Evolutionary conservation across 768 basidiomycete species (phyloP).

Genomic region (Paxillus rubicundulus): DNA sequence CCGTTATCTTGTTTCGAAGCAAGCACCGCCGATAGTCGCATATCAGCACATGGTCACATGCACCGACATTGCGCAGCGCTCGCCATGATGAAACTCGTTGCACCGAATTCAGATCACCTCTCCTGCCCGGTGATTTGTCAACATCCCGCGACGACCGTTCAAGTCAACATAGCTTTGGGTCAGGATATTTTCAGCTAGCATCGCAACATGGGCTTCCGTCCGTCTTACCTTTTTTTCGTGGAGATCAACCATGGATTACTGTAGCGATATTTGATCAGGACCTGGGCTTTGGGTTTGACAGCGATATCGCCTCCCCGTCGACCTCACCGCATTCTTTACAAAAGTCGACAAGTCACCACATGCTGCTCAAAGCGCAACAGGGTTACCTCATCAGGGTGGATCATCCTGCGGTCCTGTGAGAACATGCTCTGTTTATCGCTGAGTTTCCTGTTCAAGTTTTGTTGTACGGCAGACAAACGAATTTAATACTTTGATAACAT

Average conservation of each 20-base stretch:
- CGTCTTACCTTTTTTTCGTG: not conserved
- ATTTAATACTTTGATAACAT: constrained; percentile 9
- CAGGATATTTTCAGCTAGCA: not conserved
- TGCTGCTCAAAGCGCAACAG: not conserved
- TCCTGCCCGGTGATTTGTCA: not conserved
- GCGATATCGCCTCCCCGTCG: not conserved
- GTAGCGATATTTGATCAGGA: too few species aligned
- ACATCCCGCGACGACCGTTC: not conserved
- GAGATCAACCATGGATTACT: not conserved
- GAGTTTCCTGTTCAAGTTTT: constrained; percentile 14
- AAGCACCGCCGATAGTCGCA: not conserved
- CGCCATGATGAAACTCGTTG: not conserved
- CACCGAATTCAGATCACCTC: not conserved
- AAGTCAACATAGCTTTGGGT: not conserved
- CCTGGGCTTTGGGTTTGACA: too few species aligned
- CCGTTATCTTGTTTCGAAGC: not conserved
- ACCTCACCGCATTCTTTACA: not conserved
- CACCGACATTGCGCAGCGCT: too few species aligned
- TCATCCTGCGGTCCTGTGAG: constrained; percentile 12
- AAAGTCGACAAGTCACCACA: too few species aligned
- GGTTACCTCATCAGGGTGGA: not conserved
- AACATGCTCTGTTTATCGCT: constrained; percentile 1
- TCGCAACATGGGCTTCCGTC: not conserved
- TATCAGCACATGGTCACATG: too few species aligned
- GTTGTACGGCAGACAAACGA: constrained; percentile 10